A percentile compares a stretch with the other conserved stretches of the same genome.
Evolutionary conservation across 2,329 filamentous ascomycete species (phyloP).

Genomic region (Exophiala phaeomuriformis): DNA sequence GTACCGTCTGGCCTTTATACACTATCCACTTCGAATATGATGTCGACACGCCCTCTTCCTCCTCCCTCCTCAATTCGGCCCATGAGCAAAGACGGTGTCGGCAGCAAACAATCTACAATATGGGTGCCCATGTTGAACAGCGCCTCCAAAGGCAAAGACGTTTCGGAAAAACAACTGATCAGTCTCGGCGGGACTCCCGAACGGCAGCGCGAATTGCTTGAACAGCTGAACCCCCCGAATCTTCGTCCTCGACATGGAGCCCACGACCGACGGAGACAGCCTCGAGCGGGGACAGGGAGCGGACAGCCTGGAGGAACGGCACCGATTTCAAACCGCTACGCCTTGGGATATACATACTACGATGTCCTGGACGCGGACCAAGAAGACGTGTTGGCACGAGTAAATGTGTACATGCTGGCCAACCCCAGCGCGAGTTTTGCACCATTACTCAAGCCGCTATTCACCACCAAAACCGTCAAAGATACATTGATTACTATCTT

Average conservation of each 20-base stretch:
- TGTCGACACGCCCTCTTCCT: conserved; percentile 21
- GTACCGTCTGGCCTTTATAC: conserved; percentile 6
- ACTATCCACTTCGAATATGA: neutral
- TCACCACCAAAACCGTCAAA: conserved; percentile 74
- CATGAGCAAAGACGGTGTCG: conserved; percentile 47
- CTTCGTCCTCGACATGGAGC: conserved; percentile 39
- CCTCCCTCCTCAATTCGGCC: conserved; percentile 35
- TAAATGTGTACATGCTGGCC: conserved; percentile 83
- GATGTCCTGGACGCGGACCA: conserved; percentile 90
- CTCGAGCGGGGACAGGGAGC: conserved; percentile 39
- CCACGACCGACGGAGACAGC: conserved; percentile 43
- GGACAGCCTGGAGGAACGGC: conserved; percentile 36
- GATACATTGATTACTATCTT: conserved; percentile 84
- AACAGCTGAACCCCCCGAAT: conserved; percentile 43
- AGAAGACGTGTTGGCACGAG: conserved; percentile 87
- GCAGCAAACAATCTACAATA: conserved; percentile 66
- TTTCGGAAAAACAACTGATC: conserved; percentile 86
- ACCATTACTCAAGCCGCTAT: conserved; percentile 71
- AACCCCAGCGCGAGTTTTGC: conserved; percentile 76
- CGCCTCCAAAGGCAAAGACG: conserved; percentile 78
- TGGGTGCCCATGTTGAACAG: conserved; percentile 91
- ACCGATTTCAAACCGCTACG: conserved; percentile 84
- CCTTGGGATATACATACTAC: conserved; percentile 89
- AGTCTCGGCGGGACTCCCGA: conserved; percentile 81
- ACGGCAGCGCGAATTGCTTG: conserved; percentile 76